These are phyloP conservation scores for Agaricus blazei DNA, from an alignment of 768 basidiomycete species.

Conservation along the genomic window DNA sequence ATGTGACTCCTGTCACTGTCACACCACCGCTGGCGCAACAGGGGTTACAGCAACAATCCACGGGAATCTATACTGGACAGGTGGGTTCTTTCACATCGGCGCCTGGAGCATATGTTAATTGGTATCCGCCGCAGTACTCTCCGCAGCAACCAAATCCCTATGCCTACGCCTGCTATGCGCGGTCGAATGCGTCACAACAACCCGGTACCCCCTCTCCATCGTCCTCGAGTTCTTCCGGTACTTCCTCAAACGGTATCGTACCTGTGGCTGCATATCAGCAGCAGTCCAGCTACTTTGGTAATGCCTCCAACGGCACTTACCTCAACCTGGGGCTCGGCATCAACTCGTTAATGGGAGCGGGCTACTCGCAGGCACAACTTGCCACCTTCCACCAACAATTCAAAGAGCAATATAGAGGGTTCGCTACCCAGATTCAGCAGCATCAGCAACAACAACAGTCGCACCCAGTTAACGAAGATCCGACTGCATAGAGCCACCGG, in stretches of 20 bases:
- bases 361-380: conserved; percentile 3
- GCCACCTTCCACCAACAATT: conserved; percentile 5
- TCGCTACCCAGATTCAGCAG: conserved; percentile 1
- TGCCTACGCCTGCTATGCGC: conserved; percentile 5
- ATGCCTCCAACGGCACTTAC: neutral
- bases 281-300: neutral
- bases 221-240: neutral
- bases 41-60: conserved; percentile 1
- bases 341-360: conserved; percentile 5
- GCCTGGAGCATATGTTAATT: neutral
- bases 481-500: conserved; percentile 4
- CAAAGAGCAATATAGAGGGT: conserved; percentile 5
- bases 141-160: conserved; percentile 5
- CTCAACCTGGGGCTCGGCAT: neutral
- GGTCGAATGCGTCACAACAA: neutral
- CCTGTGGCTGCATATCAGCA: conserved; percentile 2
- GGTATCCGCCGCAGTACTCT: neutral
- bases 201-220: neutral
- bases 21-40: neutral
- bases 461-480: conserved; percentile 5
- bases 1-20: neutral
- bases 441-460: conserved; percentile 12
- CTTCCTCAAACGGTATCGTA: neutral
- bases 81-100: neutral
- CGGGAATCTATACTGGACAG: conserved; percentile 2